These are phyloP conservation scores for Hyphodiscus sp. DNA, from an alignment of 2,329 filamentous ascomycete species.

Conservation along the genomic window DNA sequence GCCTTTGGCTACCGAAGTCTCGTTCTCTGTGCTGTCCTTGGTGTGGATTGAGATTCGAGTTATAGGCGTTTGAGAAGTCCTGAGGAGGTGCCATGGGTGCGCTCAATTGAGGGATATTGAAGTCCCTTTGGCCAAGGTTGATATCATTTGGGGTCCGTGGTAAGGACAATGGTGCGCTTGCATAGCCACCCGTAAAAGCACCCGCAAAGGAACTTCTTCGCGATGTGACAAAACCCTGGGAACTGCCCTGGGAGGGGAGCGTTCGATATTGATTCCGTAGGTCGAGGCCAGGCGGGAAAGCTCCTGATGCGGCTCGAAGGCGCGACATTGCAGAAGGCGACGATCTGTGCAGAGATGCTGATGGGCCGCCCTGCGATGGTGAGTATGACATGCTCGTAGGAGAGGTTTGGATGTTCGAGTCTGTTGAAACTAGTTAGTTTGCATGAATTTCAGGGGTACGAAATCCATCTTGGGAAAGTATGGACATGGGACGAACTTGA, in stretches of 20 bases:
- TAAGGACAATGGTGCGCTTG: constrained; percentile 45
- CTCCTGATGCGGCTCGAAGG: constrained; percentile 43
- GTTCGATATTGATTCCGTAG: constrained; percentile 40
- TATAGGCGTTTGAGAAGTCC: constrained; percentile 37
- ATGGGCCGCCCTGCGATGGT: constrained; percentile 31
- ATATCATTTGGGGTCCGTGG: constrained; percentile 37
- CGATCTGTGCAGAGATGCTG: constrained; percentile 36
- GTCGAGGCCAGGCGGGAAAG: constrained; percentile 40
- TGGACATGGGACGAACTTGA: constrained; percentile 35
- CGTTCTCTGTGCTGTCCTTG: constrained; percentile 16
- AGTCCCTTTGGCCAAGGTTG: constrained; percentile 36
- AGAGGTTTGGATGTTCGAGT: constrained; percentile 39
- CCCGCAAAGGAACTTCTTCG: constrained; percentile 33
- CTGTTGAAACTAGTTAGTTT: constrained; percentile 29
- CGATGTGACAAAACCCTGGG: constrained; percentile 18
- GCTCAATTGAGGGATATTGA: constrained; percentile 48
- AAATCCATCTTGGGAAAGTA: constrained; percentile 7
- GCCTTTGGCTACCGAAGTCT: constrained; percentile 17
- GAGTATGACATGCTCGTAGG: constrained; percentile 46
- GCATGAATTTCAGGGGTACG: constrained; percentile 19
- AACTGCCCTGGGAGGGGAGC: constrained; percentile 27
- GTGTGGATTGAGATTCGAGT: constrained; percentile 17
- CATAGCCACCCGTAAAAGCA: constrained; percentile 42
- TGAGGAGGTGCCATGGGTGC: constrained; percentile 46
- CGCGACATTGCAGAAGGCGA: constrained; percentile 38